phyloP scores from a whole-genome alignment of 306 rosid genomes.

The Vigna mungo region DNA sequence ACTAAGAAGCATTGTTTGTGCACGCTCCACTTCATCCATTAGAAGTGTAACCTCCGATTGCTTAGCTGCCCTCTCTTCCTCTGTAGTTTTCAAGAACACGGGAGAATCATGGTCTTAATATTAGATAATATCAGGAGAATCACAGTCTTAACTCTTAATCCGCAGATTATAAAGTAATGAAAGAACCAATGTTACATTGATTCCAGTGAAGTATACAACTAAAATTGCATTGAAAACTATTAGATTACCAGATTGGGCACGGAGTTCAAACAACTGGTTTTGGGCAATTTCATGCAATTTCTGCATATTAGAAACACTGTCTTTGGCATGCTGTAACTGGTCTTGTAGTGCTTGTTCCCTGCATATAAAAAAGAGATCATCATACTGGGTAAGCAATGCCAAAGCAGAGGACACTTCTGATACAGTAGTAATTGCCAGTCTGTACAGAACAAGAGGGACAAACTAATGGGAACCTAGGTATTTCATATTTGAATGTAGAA shows the following conservation, averaged over 20 bases:
- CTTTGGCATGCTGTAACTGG: conserved; percentile 90
- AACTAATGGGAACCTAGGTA: conserved; percentile 20
- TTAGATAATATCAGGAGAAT: conserved; percentile 11
- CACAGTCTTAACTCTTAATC: conserved; percentile 9
- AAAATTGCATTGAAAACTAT: conserved; percentile 37
- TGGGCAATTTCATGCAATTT: conserved; percentile 95
- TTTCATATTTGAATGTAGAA: conserved; percentile 17
- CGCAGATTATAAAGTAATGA: conserved; percentile 26
- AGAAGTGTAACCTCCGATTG: conserved; percentile 89
- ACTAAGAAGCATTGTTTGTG: conserved; percentile 58
- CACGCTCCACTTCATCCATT: conserved; percentile 67
- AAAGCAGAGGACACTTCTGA: conserved; percentile 30
- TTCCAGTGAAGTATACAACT: conserved; percentile 34
- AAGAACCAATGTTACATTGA: conserved; percentile 32
- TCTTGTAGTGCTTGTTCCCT: conserved; percentile 94
- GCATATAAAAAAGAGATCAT: conserved; percentile 45
- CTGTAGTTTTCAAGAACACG: conserved; percentile 52
- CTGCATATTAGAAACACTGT: conserved; percentile 94
- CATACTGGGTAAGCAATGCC: conserved; percentile 28
- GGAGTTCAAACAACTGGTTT: conserved; percentile 91
- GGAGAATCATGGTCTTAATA: conserved; percentile 19
- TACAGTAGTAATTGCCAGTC: conserved; percentile 8
- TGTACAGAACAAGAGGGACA: conserved; percentile 28
- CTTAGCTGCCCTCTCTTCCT: conserved; percentile 88
- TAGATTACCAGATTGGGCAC: conserved; percentile 89